Evolutionary conservation across 495 filamentous ascomycete species (phyloP), one percentile per base, ranked within the genome.

Genomic region (Penicillium argentinense): DNA sequence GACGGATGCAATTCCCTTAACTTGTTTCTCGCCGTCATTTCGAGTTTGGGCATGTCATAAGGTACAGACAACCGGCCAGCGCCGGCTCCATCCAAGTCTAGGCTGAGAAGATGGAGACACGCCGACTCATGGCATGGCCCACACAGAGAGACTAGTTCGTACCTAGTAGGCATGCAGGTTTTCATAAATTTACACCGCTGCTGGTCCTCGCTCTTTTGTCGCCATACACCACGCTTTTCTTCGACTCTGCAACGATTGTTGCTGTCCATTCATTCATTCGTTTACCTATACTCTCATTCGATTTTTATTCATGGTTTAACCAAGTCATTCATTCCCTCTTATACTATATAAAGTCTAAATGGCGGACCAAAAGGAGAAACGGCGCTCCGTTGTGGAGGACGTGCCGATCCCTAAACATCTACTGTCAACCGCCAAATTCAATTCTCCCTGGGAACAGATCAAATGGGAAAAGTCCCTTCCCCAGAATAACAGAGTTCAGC

Each of bases 381-480:
- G 41, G 39, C 43, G 19, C 18, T 55, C 47, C 24, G 49, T 55
- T 30, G 53, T 59, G 45, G 56, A 60, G 43, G 56, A 60, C 28
- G 53, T 60, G 9, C 37, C 42, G 22, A 45, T 60, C 19, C 56
- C 56, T 9, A 60, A 46, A 16, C 45, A 44, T 17, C 54, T 60
- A 13, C 46, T 60, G 11, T 21, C 56, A 7, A 55, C 56, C n/a
- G 56, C 56, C 18, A 60, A 50, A 29, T 60, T 60, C 53, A 39
- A 47, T 40, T 56, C 56, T 11, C 56, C 56, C 26, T 56, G 48
- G 53, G 56, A 60, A 24, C 25, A 47, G 28, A 41, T 41, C 16
- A 45, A 51, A 39, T 60, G 56, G 56, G 56, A 60, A 37, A 52
- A 56, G 9, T 49, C 53, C 12, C 56, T 60, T 3, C 56, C 56